Evolutionary conservation across 768 basidiomycete species (phyloP), one percentile per base, ranked within the genome.

Genomic region (Mycena venus): DNA sequence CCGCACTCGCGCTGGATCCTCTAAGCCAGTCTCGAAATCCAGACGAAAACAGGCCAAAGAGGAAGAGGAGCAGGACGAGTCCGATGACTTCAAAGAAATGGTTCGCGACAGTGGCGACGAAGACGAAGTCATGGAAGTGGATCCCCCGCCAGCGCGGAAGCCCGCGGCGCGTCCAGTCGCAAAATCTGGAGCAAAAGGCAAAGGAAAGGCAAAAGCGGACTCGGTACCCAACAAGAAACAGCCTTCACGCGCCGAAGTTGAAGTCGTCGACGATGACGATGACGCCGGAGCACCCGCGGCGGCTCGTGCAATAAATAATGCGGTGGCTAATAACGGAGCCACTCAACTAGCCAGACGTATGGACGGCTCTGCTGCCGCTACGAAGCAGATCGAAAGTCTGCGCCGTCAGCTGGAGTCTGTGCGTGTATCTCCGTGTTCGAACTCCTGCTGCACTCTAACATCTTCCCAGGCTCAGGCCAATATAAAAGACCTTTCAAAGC

Each of bases 401-500:
- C 51, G 27, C 11, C 49, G 69, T 21, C 68, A 65, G 19, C 36
- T 77, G 29, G 65, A 67, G 14, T 40, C 25, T 32, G 75, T 56
- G 34, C 2, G 72, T 59, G 3, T 34, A 29, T 60, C 11, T 44
- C 15, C 17, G 7, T 32, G 5, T 31, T 42, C 21, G 14, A 23
- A 5, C 23, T 3, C 36, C 38, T 25, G 2, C 14, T 8, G 12
- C 34, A 73, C 38, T 25, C 49, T 40, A 14, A 71, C 56, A 32
- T 62, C 17, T 62, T 25, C 53, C 6, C 76, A 90, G 89, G 80
- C 84, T 17, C 80, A 88, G 68, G 77, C 78, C n/a, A 88, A 88
- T 60, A 86, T 88, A 27, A 84, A 87, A 34, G 80, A 85, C 29
- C 79, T 95, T 2, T 84, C 86, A 40, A 81, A 84, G 21, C 91